Base-by-base conservation (phyloP, 2,329 filamentous ascomycete species). In the Sporothrix inflata region DNA sequence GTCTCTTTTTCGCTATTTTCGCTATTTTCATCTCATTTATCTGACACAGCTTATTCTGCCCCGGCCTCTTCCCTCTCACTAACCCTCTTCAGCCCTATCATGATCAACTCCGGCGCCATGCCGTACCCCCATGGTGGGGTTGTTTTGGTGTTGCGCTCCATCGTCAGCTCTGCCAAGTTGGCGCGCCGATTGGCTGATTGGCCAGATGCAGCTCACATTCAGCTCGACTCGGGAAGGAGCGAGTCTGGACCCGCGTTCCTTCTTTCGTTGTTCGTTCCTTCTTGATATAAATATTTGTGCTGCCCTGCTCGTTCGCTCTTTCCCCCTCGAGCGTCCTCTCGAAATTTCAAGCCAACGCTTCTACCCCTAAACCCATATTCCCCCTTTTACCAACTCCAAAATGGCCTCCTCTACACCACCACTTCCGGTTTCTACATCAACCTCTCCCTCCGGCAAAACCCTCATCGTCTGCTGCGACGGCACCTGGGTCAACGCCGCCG, bases 401-500 rank as follows among this genome's bases (percentile, higher is more conserved):
- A 47, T 47, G 42, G 42, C 42, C 16, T 55, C 51, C 30, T 34
- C 19, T 19, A 47, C 45, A 19, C 45, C 16, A 47, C 45, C 45
- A 5, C 45, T 19, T 19, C 45, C 30, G 6, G 30, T 34, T 16
- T 47, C 45, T 19, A 19, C 45, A 16, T 47, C 45, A 19, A 34
- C 30, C 30, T 47, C 45, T 19, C 19, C 11, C 45, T 16, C 38
- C n/a, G 40, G 21, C 34, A 80, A 80, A 72, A 76, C 78, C 1
- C 73, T 80, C 30, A 75, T 81, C 27, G 69, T 79, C 19, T 80
- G 79, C 51, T 80, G 79, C 65, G 79, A 81, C 69, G 79, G 79
- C 24, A 80, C 79, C 0, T 81, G 79, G 79, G 77, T 78, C 75
- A 78, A 80, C 69, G 78, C 79, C 9, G 30, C 79, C n/a, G 79